A percentile compares a stretch with the other conserved stretches of the same genome.
Conservation (phyloP, 306 rosid species). For the Dryas octopetala region DNA sequence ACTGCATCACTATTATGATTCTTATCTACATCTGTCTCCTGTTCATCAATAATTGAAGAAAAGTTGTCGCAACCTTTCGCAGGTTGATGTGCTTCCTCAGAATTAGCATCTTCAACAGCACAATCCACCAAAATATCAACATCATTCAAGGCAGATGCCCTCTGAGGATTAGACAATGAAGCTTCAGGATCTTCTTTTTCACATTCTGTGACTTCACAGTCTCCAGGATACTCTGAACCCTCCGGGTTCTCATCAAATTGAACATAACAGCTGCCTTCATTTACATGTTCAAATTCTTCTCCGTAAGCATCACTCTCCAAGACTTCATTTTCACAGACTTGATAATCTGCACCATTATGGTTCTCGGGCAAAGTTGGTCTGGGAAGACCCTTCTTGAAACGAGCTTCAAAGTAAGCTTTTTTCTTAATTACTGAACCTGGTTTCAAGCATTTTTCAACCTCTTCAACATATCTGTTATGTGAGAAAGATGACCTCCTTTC, state of each 20-base stretch:
- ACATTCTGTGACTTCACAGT: slow-evolving; percentile 28
- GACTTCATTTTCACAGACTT: slow-evolving; percentile 36
- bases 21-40: slow-evolving; percentile 6
- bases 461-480: slow-evolving; percentile 74
- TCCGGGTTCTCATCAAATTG: slow-evolving; percentile 43
- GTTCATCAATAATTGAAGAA: slow-evolving; percentile 14
- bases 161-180: slow-evolving; percentile 34
- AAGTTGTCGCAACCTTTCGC: slow-evolving; percentile 30
- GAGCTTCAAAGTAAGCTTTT: slow-evolving; percentile 80
- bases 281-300: slow-evolving; percentile 45
- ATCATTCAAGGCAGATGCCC: slow-evolving; percentile 23
- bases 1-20: slow-evolving; percentile 8
- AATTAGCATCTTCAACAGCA: slow-evolving; percentile 16
- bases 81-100: slow-evolving; percentile 37
- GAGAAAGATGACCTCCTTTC: slow-evolving; percentile 78
- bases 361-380: slow-evolving; percentile 34
- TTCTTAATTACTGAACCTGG: slow-evolving; percentile 71
- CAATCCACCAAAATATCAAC: slow-evolving; percentile 27
- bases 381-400: slow-evolving; percentile 64
- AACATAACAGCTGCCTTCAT: slow-evolving; percentile 31
- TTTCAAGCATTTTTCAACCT: slow-evolving; percentile 70
- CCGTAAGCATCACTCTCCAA: slow-evolving; percentile 33
- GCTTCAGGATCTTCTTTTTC: slow-evolving; percentile 35
- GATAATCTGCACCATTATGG: slow-evolving; percentile 24
- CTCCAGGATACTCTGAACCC: slow-evolving; percentile 43